Base-by-base conservation (phyloP, 2,329 filamentous ascomycete species). In the Scolecobasidium constrictum region DNA sequence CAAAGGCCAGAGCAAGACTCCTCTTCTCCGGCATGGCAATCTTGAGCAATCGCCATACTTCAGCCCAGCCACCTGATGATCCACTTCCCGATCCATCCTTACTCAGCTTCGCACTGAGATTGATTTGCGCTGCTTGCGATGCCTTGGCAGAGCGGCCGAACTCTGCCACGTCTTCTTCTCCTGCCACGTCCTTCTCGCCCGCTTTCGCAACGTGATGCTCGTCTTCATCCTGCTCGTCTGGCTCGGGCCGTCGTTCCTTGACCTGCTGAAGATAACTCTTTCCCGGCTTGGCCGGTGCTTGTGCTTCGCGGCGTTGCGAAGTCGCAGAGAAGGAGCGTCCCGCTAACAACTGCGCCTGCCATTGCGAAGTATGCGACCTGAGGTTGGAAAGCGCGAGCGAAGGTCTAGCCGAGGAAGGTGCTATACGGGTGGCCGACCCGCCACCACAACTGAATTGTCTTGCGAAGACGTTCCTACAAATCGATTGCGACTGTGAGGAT, bases 1-100 rank as follows among this genome's bases (percentile, higher is more conserved):
- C 60, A 58, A 96, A 90, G 3, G 93, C 93, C 49, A 83, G 54
- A n/a, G 70, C 72, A 13, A 98, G 77, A 62, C 84, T 83, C 56
- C 72, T 81, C 21, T 83, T 66, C 65, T 98, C 92, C 3, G 90
- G 90, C 43, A 77, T 73, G 11, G 92, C 92, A 57, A 98, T 92
- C 62, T 81, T 86, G 59, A 98, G 73, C 53, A 98, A 67, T 40
- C 92, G 78, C 78, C 80, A 84, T 52, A 96, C 78, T 63, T 98
- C 92, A 48, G 53, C 53, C 21, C 79, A 68, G 7, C 83, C 82
- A 17, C 83, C 77, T 11, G 65, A 62, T 46, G 70, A 65, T 4
- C 61, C 59, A 26, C 67, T 59, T 35, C 62, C 57, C 47, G 67
- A 61, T 16, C 84, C 82, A 50, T 93, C 86, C 58, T 88, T 94